A percentile compares a stretch with the other conserved stretches of the same genome.
Conservation (phyloP, 2,329 filamentous ascomycete genomes). For the Talaromyces sp. region DNA sequence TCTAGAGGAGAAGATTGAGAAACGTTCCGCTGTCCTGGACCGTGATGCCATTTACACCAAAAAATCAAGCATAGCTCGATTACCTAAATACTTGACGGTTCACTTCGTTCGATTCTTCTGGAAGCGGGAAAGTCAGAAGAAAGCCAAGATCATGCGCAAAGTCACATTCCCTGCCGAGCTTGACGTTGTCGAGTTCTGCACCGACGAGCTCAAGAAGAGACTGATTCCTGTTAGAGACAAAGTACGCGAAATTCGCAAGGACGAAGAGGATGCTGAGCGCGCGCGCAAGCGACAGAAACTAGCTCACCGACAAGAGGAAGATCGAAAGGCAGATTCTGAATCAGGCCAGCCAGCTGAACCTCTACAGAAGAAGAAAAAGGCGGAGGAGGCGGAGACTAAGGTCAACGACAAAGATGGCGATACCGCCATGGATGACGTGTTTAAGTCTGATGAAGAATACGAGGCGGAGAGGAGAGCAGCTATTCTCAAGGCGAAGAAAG, state of each 20-base stretch:
- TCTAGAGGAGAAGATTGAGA: conserved; percentile 85
- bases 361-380: conserved; percentile 48
- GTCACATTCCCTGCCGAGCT: conserved; percentile 93
- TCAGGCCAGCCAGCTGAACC: conserved; percentile 35
- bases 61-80: conserved; percentile 78
- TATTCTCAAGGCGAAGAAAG: conserved; percentile 78
- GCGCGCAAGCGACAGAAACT: conserved; percentile 87
- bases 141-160: conserved; percentile 99
- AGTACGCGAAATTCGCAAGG: conserved; percentile 90
- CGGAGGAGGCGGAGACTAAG: conserved; percentile 52
- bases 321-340: conserved; percentile 42
- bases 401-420: conserved; percentile 60
- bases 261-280: conserved; percentile 88
- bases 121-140: conserved; percentile 93
- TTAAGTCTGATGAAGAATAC: conserved; percentile 90
- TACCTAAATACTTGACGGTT: conserved; percentile 93
- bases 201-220: conserved; percentile 76
- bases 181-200: conserved; percentile 92
- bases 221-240: conserved; percentile 93
- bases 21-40: conserved; percentile 72
- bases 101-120: conserved; percentile 99
- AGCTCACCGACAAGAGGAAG: conserved; percentile 54
- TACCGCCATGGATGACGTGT: conserved; percentile 67
- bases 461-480: conserved; percentile 77
- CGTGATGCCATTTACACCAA: conserved; percentile 85